Conservation (phyloP, 345 rosid species). For the Nephelium lappaceum region DNA sequence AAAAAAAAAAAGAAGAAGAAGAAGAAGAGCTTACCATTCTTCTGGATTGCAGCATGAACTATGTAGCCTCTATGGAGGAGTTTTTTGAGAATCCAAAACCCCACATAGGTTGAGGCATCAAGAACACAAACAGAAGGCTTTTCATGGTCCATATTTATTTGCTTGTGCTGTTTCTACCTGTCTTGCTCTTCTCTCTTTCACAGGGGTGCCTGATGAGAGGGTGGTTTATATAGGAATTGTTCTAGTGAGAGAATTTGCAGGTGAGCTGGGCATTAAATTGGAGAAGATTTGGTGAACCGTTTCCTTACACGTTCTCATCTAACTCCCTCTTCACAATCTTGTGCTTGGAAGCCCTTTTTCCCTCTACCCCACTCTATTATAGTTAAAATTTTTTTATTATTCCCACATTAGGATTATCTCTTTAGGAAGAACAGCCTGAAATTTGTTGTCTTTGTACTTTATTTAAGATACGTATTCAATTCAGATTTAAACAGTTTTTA, state of each 20-base stretch:
- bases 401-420: too few relatives aligned
- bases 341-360: background rate
- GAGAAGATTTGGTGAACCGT: constrained; percentile 70
- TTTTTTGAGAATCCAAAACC: constrained; percentile 86
- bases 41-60: constrained; percentile 79
- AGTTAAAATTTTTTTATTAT: too few relatives aligned
- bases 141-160: constrained; percentile 7
- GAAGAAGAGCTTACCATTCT: constrained; percentile 42
- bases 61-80: constrained; percentile 68
- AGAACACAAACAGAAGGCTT: constrained; percentile 67
- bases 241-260: constrained; percentile 14
- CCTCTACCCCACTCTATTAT: background rate
- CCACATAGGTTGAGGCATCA: constrained; percentile 85
- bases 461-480: too few relatives aligned
- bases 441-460: too few relatives aligned
- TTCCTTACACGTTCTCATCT: constrained; percentile 64
- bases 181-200: background rate
- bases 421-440: too few relatives aligned
- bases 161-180: background rate
- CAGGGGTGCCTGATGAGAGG: background rate
- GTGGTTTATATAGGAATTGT: background rate
- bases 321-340: constrained; percentile 23
- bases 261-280: constrained; percentile 25
- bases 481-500: too few relatives aligned
- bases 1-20: background rate